Base-by-base conservation (phyloP, 1,284 basidiomycete species). In the Pisolithus thermaeus region DNA sequence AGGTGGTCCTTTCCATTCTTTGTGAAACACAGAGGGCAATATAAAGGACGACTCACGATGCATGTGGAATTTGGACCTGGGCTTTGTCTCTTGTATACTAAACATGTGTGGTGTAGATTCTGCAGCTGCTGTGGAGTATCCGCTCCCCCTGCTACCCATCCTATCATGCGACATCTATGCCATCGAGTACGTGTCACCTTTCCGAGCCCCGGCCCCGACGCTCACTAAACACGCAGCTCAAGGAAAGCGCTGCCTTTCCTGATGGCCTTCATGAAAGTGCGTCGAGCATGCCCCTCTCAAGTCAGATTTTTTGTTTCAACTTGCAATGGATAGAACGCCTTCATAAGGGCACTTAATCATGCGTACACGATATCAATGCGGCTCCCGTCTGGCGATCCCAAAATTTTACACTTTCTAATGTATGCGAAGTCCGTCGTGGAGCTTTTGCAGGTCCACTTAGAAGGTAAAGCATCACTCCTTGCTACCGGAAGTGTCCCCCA, bases 191-290 rank as follows among this genome's bases (percentile, higher is more conserved):
- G 28, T 30, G 8, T 9, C 9, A 30, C 28, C 28, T 30, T 30
- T 9, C 6, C 9, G 9, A 30, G 8, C 38, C 7, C 22, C 9
- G 8, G 18, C 16, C 22, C 18, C 38, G 7, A 8, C 38, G n/a
- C 22, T 11, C 38, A 18, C 38, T 7, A 8, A 2, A 40, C 11
- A 40, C 22, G 6, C 18, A 40, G 38, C 12, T 40, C 38, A 7
- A 25, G 41, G 14, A 12, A 41, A 8, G 52, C 52, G n/a, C 20
- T 53, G 9, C 51, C 52, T 14, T 38, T 37, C 37, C 20, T 53
- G 32, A 53, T 53, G 52, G 51, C 52, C 22, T 39, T 52, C 25
- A 53, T 52, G 52, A 53, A 53, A 38, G 52, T 30, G 9, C 28
- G 28, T 30, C 28, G 28, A 30, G 28, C 28, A 30, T 30, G 28